Evolutionary conservation across 1,284 basidiomycete genomes (phyloP).

Genomic region (Puccinia horiana): DNA sequence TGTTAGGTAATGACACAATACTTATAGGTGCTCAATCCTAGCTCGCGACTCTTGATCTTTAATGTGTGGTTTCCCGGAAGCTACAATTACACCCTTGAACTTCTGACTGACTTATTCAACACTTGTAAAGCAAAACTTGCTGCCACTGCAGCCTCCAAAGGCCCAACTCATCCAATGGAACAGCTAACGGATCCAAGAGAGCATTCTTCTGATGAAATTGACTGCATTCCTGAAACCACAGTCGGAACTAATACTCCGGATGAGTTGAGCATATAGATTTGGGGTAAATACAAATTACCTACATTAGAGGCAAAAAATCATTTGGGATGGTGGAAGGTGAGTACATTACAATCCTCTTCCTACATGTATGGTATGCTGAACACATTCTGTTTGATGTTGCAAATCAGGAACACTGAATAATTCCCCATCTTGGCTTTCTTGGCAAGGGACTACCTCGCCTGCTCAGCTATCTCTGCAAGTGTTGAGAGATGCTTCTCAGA

Average conservation of each 20-base stretch:
- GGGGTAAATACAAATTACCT: no score
- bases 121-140: not conserved
- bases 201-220: no score
- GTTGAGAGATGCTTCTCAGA: constrained; percentile 12
- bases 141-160: not conserved
- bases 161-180: not conserved
- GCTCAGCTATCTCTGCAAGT: not conserved
- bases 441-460: constrained; percentile 1
- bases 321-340: constrained; percentile 10
- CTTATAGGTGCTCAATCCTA: not conserved
- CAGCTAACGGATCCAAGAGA: not conserved
- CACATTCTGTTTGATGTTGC: no score
- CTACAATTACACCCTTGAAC: not conserved
- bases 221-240: no score
- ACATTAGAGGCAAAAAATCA: not conserved
- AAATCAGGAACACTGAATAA: not conserved
- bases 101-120: not conserved
- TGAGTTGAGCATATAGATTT: no score
- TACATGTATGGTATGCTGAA: not conserved
- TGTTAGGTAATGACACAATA: not conserved
- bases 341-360: not conserved
- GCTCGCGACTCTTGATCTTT: no score
- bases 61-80: not conserved
- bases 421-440: not conserved
- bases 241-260: no score